Evolutionary conservation across 2,329 filamentous ascomycete species (phyloP).

Genomic region (Sarocladiaceae sp.): DNA sequence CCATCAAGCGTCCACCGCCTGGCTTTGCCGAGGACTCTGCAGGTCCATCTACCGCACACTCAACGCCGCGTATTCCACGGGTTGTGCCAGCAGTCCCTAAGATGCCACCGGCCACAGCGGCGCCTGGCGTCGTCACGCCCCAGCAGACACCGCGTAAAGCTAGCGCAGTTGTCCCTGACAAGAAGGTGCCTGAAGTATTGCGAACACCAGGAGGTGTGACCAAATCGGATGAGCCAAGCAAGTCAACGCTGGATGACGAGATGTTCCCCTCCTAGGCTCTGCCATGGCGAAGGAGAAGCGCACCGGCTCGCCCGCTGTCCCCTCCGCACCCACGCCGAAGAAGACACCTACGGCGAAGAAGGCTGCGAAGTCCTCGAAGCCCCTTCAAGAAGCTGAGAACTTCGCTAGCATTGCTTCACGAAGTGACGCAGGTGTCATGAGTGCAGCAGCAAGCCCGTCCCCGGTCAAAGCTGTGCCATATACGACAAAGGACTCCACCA

Average conservation of each 20-base stretch:
- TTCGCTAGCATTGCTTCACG: constrained; percentile 3
- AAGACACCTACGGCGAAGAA: constrained; percentile 29
- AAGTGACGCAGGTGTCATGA: not conserved
- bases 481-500: not conserved
- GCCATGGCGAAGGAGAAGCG: constrained; percentile 31
- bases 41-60: constrained; percentile 10
- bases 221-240: constrained; percentile 11
- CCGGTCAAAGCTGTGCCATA: constrained; percentile 19
- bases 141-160: constrained; percentile 27
- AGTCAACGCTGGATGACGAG: constrained; percentile 47
- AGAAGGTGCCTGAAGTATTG: constrained; percentile 23
- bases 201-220: not conserved
- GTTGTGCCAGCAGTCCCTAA: constrained; percentile 23
- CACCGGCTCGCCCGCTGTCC: constrained; percentile 21
- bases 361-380: constrained; percentile 29
- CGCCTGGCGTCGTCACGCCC: constrained; percentile 25
- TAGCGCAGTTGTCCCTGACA: constrained; percentile 14
- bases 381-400: constrained; percentile 13
- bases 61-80: constrained; percentile 11
- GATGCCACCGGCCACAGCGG: constrained; percentile 20
- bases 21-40: constrained; percentile 22
- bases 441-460: constrained; percentile 24
- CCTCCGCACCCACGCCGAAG: constrained; percentile 31
- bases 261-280: constrained; percentile 59
- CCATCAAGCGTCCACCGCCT: constrained; percentile 20